Evolutionary conservation across 331 rosid genomes (phyloP).

Genomic region (Malus hybrid): DNA sequence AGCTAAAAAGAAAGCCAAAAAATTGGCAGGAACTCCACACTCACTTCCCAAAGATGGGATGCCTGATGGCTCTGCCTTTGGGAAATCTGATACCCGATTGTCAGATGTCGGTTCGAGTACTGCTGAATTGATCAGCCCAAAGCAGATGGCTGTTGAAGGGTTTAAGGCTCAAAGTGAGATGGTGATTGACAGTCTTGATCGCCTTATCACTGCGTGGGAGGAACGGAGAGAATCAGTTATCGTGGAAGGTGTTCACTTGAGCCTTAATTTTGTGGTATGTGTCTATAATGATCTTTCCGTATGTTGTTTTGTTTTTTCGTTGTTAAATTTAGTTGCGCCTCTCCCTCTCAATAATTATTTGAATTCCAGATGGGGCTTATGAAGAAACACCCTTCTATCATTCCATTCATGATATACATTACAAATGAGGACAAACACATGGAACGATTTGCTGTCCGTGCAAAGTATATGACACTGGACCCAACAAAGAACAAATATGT

Average conservation of each 20-base stretch:
- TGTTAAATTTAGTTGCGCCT: not conserved
- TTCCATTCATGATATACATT: constrained; percentile 94
- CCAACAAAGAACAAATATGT: constrained; percentile 96
- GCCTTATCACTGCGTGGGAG: constrained; percentile 97
- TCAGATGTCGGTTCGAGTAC: constrained; percentile 29
- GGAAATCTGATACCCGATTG: constrained; percentile 31
- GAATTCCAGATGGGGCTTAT: constrained; percentile 90
- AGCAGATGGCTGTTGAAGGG: constrained; percentile 97
- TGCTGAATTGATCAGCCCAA: constrained; percentile 52
- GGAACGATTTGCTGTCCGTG: constrained; percentile 99
- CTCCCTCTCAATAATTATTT: constrained; percentile 6
- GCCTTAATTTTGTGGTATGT: constrained; percentile 92
- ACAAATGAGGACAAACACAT: constrained; percentile 90
- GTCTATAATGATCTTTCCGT: not conserved
- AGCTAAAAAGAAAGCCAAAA: constrained; percentile 68
- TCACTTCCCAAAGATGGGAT: constrained; percentile 51
- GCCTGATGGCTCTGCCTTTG: constrained; percentile 32
- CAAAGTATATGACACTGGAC: constrained; percentile 96
- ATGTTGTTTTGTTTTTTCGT: not conserved
- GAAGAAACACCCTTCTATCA: constrained; percentile 94
- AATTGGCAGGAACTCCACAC: constrained; percentile 53
- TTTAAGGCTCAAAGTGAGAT: constrained; percentile 98
- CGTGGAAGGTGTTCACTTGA: constrained; percentile 97
- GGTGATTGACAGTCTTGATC: constrained; percentile 99
- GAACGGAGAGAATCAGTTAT: constrained; percentile 90